These are phyloP conservation scores for Lupinus albus DNA, from an alignment of 306 rosid genomes.

Conservation along the genomic window DNA sequence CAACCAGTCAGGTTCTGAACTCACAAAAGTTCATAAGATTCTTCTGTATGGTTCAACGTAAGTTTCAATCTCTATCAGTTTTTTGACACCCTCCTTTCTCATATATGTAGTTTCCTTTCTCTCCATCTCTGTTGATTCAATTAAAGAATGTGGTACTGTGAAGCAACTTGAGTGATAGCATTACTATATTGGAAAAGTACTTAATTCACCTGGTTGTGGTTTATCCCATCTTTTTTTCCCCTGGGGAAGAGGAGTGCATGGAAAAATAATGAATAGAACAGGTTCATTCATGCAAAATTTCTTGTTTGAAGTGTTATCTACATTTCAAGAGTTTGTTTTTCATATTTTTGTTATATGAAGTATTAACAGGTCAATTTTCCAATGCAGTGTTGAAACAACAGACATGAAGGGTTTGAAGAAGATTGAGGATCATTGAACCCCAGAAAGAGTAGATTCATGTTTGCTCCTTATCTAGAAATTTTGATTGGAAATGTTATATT, in stretches of 20 bases:
- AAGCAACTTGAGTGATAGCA: too few relatives aligned
- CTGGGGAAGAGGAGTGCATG: neutral
- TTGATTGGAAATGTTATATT: slow-evolving; percentile 43
- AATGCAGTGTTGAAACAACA: slow-evolving; percentile 88
- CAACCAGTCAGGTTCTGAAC: slow-evolving; percentile 77
- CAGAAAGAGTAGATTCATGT: slow-evolving; percentile 30
- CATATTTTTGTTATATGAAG: neutral
- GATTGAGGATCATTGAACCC: slow-evolving; percentile 73
- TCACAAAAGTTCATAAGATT: slow-evolving; percentile 85
- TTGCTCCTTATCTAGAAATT: slow-evolving; percentile 35
- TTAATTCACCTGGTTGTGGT: slow-evolving; percentile 1
- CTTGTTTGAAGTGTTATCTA: slow-evolving; percentile 15
- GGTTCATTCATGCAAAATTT: slow-evolving; percentile 6
- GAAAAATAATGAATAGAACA: slow-evolving; percentile 5
- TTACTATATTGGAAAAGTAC: neutral
- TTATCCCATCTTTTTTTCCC: neutral
- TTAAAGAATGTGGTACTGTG: too few relatives aligned
- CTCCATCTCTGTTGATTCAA: too few relatives aligned
- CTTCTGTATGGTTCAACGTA: slow-evolving; percentile 84
- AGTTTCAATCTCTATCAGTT: slow-evolving; percentile 43
- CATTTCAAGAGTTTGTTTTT: neutral
- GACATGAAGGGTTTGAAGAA: slow-evolving; percentile 99
- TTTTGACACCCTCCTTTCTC: neutral
- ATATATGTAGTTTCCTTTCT: neutral
- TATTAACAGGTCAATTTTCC: slow-evolving; percentile 33